These are phyloP conservation scores for Hypoxylon sp. DNA, from an alignment of 2,329 filamentous ascomycete species.

Conservation along the genomic window DNA sequence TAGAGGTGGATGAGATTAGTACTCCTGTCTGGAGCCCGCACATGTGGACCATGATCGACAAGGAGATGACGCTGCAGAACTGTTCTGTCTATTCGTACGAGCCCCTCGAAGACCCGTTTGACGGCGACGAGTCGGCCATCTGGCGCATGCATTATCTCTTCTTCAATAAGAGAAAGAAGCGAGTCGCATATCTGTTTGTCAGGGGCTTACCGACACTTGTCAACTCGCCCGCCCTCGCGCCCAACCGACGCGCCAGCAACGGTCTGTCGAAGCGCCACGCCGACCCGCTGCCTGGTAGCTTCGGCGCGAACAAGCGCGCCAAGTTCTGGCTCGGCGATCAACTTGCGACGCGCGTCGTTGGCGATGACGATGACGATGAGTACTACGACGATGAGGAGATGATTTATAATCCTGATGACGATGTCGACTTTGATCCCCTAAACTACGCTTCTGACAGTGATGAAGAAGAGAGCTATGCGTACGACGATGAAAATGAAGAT, in stretches of 20 bases:
- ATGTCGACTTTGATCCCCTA: slow-evolving; percentile 64
- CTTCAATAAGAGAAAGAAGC: slow-evolving; percentile 91
- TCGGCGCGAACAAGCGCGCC: slow-evolving; percentile 79
- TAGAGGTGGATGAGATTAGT: slow-evolving; percentile 54
- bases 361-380: slow-evolving; percentile 58
- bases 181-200: slow-evolving; percentile 92
- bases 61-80: slow-evolving; percentile 90
- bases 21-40: slow-evolving; percentile 81
- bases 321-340: slow-evolving; percentile 86
- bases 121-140: slow-evolving; percentile 90
- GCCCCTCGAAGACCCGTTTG: slow-evolving; percentile 88
- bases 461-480: slow-evolving; percentile 58
- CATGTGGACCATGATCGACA: slow-evolving; percentile 92
- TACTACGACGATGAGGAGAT: slow-evolving; percentile 57
- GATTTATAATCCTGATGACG: slow-evolving; percentile 66
- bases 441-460: slow-evolving; percentile 61
- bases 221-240: slow-evolving; percentile 47
- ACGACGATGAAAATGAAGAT: slow-evolving; percentile 51
- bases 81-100: slow-evolving; percentile 91
- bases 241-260: slow-evolving; percentile 44
- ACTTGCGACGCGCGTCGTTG: slow-evolving; percentile 57
- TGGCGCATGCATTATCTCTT: slow-evolving; percentile 98
- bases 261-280: slow-evolving; percentile 45
- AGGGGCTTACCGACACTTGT: slow-evolving; percentile 81
- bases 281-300: slow-evolving; percentile 40